Base-by-base conservation (phyloP, 805 yeast genomes). In the Groenewaldozyma tartarivorans region DNA sequence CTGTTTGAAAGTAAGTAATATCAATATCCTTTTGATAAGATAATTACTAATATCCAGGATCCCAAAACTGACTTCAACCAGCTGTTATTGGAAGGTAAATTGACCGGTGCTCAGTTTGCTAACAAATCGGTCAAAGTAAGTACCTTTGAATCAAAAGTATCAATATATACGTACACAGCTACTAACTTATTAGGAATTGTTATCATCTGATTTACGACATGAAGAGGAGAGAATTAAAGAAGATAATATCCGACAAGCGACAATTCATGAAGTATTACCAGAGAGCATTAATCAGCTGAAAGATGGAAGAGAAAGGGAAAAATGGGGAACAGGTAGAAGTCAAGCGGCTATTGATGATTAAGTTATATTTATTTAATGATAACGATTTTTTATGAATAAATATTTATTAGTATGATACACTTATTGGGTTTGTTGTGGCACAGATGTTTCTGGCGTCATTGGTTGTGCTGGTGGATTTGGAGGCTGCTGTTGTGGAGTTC, bases 261-360 rank as follows among this genome's bases (percentile, higher is more conserved):
- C 63, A 2, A 46, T 54, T 4, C 39, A 54, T 17, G 50, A 50
- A 27, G 45, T 56, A 20, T 44, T 56, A 4, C 64, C 64, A 3
- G 55, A 49, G 20, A 58, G 56, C 38, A 61, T 62, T 32, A 48
- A 47, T 19, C 54, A 59, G 21, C 29, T 60, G n/a, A 62, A 63
- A 33, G 69, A 64, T 40, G 69, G 69, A 31, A 46, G 68, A 2
- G 67, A 62, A 24, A 42, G 67, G 6, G 68, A 60, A 35, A 64
- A 65, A 35, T 64, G 69, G 69, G 69, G 68, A 4, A 64, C 63
- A 2, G 54, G 58, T 7, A 45, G 55, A 5, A 62, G 68, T 5
- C 68, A 68, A 3, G 69, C 69, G 4, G 43, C 50, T 26, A 39
- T 47, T n/a, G 49, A 45, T 22, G 29, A 24, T 24, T 24, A 24